Evolutionary conservation across 495 filamentous ascomycete species (phyloP), one percentile per base, ranked within the genome.

Genomic region (Penicillium coprophilum): DNA sequence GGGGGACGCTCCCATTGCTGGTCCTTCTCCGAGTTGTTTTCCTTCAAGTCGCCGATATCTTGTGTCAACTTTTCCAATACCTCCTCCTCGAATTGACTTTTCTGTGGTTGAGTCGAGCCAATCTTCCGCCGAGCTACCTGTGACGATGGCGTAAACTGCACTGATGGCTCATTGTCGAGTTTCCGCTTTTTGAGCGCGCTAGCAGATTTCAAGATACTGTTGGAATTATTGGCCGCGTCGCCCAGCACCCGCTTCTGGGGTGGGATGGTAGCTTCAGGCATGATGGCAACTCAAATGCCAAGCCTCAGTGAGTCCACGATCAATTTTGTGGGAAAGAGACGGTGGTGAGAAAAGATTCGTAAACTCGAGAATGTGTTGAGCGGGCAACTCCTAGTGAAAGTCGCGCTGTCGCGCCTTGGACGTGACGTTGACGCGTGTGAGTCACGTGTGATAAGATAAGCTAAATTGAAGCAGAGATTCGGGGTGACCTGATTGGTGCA

Each of bases 1-100:
- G 79, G 74, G 11, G 95, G 95, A 27, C 94, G 82, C 17, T 85
- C 83, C 94, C 94, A 99, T 61, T 91, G 84, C 72, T 99, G 94
- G 70, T 97, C 94, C 69, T 87, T 93, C 65, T 97, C 95, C 3
- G 89, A 78, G 66, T 94, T 96, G 66, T 78, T 87, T 63, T 88
- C 75, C 73, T 91, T 96, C 63, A 96, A 79, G 3, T 84, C 90
- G 13, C 75, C 83, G 38, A 97, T 91, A 69, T 96, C 91, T 72
- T 97, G 93, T 34, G 90, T 91, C 72, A 98, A 79, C 71, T 92
- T 96, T 77, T 96, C 93, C 50, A 98, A 80, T 12, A 96, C 90
- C 58, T 96, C 92, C 60, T 87, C 87, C 72, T 97, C 94, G 63
- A 99, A 99, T 54, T 86, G 83, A 69, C 90, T 95, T 72, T 96